Evolutionary conservation across 1,284 basidiomycete species (phyloP).

Genomic region (Moesziomyces globuligerus): DNA sequence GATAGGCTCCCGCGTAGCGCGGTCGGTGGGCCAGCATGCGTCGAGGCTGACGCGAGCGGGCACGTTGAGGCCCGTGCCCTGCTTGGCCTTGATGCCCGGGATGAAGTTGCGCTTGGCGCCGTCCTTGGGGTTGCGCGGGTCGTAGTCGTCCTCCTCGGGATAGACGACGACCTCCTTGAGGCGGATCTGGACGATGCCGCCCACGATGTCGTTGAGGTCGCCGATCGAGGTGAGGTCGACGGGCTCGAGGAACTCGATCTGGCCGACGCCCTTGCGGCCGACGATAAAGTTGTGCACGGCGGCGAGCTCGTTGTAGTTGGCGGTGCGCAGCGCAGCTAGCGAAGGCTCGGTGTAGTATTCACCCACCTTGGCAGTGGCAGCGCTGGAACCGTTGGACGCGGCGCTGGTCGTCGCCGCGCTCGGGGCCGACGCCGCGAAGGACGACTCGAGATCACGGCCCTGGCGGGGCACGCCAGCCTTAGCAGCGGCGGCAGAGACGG

Average conservation of each 20-base stretch:
- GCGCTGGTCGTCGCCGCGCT: constrained; percentile 10
- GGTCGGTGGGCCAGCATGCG: constrained; percentile 88
- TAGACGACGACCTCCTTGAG: constrained; percentile 93
- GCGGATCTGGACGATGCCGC: constrained; percentile 87
- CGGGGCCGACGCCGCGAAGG: constrained; percentile 27
- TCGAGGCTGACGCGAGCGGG: constrained; percentile 82
- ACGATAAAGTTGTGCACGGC: constrained; percentile 79
- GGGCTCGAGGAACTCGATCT: constrained; percentile 84
- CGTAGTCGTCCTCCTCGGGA: constrained; percentile 74
- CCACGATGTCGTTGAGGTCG: constrained; percentile 82
- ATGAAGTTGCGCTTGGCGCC: constrained; percentile 60
- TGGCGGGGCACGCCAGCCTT: constrained; percentile 40
- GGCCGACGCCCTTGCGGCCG: constrained; percentile 88
- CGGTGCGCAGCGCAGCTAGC: constrained; percentile 52
- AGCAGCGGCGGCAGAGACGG: constrained; percentile 40
- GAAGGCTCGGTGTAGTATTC: constrained; percentile 63
- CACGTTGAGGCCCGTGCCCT: constrained; percentile 89
- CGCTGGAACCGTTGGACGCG: constrained; percentile 20
- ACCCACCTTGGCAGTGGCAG: constrained; percentile 38
- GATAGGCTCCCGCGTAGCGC: constrained; percentile 88
- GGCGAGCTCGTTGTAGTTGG: constrained; percentile 73
- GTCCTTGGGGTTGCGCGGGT: constrained; percentile 58
- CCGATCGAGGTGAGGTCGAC: constrained; percentile 90
- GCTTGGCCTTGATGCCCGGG: constrained; percentile 72
- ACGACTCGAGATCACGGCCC: constrained; percentile 46